Evolutionary conservation across 1,284 basidiomycete genomes (phyloP).

Genomic region (Thecaphora frezii): DNA sequence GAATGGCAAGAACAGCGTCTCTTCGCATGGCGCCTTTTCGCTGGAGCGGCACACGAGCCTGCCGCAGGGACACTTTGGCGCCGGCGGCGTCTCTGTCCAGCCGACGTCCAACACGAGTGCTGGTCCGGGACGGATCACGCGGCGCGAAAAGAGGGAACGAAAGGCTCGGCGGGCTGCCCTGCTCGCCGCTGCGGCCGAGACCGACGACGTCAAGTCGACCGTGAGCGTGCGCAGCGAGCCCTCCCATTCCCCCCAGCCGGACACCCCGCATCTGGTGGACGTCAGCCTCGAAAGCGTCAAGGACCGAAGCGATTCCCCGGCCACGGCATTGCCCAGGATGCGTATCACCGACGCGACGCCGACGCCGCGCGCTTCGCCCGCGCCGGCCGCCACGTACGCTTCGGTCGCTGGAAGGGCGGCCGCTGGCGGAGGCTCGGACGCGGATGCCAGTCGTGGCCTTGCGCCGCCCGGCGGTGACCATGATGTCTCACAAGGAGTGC

Average conservation of each 20-base stretch:
- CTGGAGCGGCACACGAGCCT: background rate
- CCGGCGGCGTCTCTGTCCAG: background rate
- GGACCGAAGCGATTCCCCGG: conserved; percentile 37
- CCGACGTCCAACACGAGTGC: conserved; percentile 19
- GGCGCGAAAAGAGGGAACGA: conserved; percentile 45
- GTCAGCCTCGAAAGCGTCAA: conserved; percentile 9
- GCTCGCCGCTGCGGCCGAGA: conserved; percentile 14
- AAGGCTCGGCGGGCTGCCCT: conserved; percentile 36
- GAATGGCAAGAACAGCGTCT: background rate
- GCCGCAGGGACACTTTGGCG: conserved; percentile 1
- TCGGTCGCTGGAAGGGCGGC: background rate
- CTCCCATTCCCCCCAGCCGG: conserved; percentile 23
- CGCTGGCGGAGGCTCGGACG: no score
- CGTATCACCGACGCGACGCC: conserved; percentile 47
- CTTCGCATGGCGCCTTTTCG: background rate
- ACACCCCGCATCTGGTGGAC: conserved; percentile 17
- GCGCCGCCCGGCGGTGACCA: no score
- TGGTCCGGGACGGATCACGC: conserved; percentile 40
- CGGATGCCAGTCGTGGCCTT: no score
- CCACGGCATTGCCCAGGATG: conserved; percentile 43
- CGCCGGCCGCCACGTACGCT: conserved; percentile 7
- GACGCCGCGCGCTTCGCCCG: conserved; percentile 44
- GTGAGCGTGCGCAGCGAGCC: conserved; percentile 6
- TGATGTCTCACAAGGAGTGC: no score
- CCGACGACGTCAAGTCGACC: conserved; percentile 10